Evolutionary conservation across 1,284 basidiomycete species (phyloP).

Genomic region (Vanrija sp.): DNA sequence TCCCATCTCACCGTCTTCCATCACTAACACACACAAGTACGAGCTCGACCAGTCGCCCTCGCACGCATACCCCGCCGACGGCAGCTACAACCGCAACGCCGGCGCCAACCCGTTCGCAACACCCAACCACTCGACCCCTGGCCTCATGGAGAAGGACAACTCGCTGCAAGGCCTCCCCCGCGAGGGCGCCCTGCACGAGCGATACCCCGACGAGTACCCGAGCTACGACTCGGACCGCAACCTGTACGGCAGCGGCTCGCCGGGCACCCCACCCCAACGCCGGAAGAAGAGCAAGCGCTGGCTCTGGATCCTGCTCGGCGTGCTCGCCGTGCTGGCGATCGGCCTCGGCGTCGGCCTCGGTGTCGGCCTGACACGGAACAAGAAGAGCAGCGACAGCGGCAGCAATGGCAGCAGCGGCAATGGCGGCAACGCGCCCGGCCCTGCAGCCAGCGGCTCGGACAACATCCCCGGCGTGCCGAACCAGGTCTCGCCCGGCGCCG

Average conservation of each 20-base stretch:
- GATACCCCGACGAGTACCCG: background rate
- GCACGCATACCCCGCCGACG: constrained; percentile 31
- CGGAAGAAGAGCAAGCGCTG: constrained; percentile 15
- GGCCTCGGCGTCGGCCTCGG: constrained; percentile 2
- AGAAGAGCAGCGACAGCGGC: constrained; percentile 2
- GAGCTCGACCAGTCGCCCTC: constrained; percentile 29
- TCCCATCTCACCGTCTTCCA: too few relatives aligned
- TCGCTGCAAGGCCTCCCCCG: constrained; percentile 20
- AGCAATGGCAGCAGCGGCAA: constrained; percentile 4
- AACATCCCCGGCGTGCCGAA: too few relatives aligned
- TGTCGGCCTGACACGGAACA: background rate
- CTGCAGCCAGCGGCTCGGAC: background rate
- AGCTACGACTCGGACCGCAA: background rate
- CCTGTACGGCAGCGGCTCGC: too few relatives aligned
- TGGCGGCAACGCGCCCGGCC: constrained; percentile 2
- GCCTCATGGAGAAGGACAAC: background rate
- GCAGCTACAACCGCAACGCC: too few relatives aligned
- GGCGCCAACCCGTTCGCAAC: too few relatives aligned
- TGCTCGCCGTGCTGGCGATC: constrained; percentile 16
- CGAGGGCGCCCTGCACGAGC: too few relatives aligned
- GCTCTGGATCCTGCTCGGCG: constrained; percentile 36
- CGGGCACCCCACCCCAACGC: too few relatives aligned
- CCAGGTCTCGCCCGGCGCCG: constrained; percentile 10
- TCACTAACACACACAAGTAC: constrained; percentile 10
- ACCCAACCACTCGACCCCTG: too few relatives aligned